Percentiles rank a stretch among this genome's conserved stretches.
phyloP scores from a whole-genome alignment of 163 green algal species.

The Picocystis sp. region DNA sequence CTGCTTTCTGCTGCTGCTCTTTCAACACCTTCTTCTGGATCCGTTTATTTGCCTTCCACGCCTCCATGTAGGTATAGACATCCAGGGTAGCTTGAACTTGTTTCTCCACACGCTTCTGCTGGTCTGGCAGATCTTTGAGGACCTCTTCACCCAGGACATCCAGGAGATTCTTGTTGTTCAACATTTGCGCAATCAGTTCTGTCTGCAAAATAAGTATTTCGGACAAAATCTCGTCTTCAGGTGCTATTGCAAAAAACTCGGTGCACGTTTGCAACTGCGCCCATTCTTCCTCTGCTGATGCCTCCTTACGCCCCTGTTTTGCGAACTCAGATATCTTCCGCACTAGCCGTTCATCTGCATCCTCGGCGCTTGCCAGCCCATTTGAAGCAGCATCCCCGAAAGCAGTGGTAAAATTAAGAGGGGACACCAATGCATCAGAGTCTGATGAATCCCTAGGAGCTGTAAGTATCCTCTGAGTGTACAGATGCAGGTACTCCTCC shows the following conservation, averaged over 20 bases:
- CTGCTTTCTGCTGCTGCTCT: slow-evolving; percentile 9
- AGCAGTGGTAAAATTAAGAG: too few relatives aligned
- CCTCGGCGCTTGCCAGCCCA: too few relatives aligned
- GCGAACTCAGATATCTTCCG: too few relatives aligned
- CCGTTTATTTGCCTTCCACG: slow-evolving; percentile 6
- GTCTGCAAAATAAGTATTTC: slow-evolving; percentile 62
- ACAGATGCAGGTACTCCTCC: too few relatives aligned
- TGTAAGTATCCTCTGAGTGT: too few relatives aligned
- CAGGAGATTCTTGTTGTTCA: slow-evolving; percentile 7
- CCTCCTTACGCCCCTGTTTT: too few relatives aligned
- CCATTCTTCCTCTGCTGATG: too few relatives aligned
- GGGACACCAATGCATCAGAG: too few relatives aligned
- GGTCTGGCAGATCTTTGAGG: not conserved
- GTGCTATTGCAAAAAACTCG: slow-evolving; percentile 34
- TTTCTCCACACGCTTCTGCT: not conserved
- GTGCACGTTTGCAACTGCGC: not conserved
- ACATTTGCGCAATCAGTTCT: slow-evolving; percentile 12
- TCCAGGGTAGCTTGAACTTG: not conserved
- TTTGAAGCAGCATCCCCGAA: too few relatives aligned
- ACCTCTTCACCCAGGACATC: slow-evolving; percentile 6
- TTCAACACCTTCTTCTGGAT: slow-evolving; percentile 7
- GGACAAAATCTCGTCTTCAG: slow-evolving; percentile 65
- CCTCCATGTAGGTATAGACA: not conserved
- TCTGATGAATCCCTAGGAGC: too few relatives aligned
- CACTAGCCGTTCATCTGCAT: too few relatives aligned